Evolutionary conservation across 208 protist genomes (phyloP), one percentile per base, ranked within the genome.

Genomic region (Acanthamoeba healyi): DNA sequence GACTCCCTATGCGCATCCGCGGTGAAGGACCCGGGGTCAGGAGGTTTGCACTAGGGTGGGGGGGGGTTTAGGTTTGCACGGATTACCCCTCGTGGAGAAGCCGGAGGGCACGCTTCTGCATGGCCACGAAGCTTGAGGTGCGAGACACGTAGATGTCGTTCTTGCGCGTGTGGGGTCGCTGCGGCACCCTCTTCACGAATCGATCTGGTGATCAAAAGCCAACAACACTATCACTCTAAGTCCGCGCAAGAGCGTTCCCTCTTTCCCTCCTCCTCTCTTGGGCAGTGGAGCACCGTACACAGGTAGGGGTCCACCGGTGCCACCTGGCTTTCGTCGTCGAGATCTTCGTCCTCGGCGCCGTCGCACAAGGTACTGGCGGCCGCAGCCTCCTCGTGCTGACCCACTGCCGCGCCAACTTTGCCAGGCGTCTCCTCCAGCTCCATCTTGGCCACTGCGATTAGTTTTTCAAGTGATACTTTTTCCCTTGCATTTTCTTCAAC

Each of bases 141-240:
- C 74, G 74, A 1, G 74, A 84, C 9, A 84, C 74, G 26, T 84
- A 84, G 14, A 84, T 84, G 32, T 84, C 74, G 42, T 84, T 84
- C 42, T 56, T 46, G 29, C 74, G 74, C 42, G 74, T 84, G 74
- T 84, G 44, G 5, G 74, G 74, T 29, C 44, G 74, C 74, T 84
- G 74, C 40, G 74, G 74, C 36, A 84, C 74, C 32, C 42, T 26
- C 42, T 84, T 84, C 42, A 84, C 74, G 10, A 84, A 84, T 56
- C 44, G 14, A 56, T 84, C 74, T 84, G 65, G 1, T 15, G 9
- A 29, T 65, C 3, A 65, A 24, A 65, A 24, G 15, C 58, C n/a
- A 24, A 65, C 51, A 58, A 58, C 51, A 58, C 10, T 58, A 58
- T 24, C 51, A 49, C 4, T 49, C 44, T 15, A 12, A 49, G 12